Base-by-base conservation (phyloP, 306 rosid genomes). In the Leucaena leucocephala region DNA sequence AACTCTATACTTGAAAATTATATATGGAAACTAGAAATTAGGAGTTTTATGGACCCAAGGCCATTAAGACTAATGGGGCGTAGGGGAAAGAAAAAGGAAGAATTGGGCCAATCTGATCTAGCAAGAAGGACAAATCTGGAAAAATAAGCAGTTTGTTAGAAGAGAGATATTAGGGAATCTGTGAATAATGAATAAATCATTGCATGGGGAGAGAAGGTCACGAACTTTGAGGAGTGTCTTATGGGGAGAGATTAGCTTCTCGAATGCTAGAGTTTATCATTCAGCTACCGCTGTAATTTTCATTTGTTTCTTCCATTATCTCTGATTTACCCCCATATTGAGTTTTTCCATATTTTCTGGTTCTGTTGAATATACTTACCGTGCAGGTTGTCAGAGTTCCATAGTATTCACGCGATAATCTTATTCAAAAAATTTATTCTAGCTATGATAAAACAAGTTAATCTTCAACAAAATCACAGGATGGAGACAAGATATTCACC, bases 401-500 rank as follows among this genome's bases (percentile, higher is more conserved):
- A 50, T 39, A 58, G 34, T 44, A 76, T 48, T 70, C 15, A 66
- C 6, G 3, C 42, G 64, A 71, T 27, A 54, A 42, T 48, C 45
- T 21, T 17, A 50, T 66, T 55, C 54, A 64, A 77, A 55, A 45
- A 55, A 77, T 21, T 50, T 42, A 64, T 6, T 39, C 68, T 3
- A 9, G 54, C 33, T 27, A 27, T 59, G 68, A 12, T 13, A 43
- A 17, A 78, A 43, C 39, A 64, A 70, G 64, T 48, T 77, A 67
- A 17, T 35, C 52, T 66, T 72, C 39, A 38, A 15, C 74, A 76
- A 74, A 76, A 72, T 40, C 14, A n/a, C 39, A 50, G 36, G 35
- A 12, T 19, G 74, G 67, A 78, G 57, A 76, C 72, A 72, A 46
- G 43, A 72, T 46, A 81, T 91, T 85, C 80, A 92, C 97, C 2